Percentiles rank a stretch among this genome's conserved stretches.
Evolutionary conservation across 257 asterid genomes (phyloP).

Genomic region (Solanum ossicruentum): DNA sequence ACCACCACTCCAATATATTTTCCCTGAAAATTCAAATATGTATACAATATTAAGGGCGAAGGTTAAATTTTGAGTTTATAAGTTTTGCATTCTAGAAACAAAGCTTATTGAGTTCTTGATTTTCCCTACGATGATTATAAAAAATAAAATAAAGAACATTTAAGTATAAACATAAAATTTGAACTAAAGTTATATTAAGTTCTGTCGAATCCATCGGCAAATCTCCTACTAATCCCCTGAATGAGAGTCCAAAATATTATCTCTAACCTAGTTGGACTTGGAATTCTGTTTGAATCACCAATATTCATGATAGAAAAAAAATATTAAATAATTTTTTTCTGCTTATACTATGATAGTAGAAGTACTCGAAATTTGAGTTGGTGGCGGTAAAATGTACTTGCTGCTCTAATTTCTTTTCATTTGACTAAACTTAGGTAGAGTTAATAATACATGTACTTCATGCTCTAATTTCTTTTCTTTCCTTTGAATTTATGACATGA

Average conservation of each 20-base stretch:
- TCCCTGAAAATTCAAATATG: conserved; percentile 27
- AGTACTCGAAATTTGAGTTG: neutral
- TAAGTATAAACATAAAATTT: neutral
- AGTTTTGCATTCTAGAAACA: neutral
- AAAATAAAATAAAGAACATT: no score
- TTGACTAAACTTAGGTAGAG: no score
- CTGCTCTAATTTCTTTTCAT: no score
- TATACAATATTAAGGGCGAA: no score
- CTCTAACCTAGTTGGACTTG: conserved; percentile 58
- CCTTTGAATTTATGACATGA: no score
- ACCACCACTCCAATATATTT: conserved; percentile 41
- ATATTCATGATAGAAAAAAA: conserved; percentile 3
- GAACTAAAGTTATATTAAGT: neutral
- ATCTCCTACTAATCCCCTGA: no score
- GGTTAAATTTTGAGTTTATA: neutral
- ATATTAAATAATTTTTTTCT: neutral
- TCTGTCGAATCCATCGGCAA: neutral
- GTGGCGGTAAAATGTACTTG: neutral
- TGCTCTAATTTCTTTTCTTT: no score
- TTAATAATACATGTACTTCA: no score
- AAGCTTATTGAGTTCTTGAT: no score
- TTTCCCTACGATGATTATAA: no score
- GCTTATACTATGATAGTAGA: neutral
- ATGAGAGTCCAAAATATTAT: conserved; percentile 15
- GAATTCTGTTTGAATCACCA: conserved; percentile 2